Base-by-base conservation (phyloP, 1,284 basidiomycete genomes). In the Moesziomyces aphidis region DNA sequence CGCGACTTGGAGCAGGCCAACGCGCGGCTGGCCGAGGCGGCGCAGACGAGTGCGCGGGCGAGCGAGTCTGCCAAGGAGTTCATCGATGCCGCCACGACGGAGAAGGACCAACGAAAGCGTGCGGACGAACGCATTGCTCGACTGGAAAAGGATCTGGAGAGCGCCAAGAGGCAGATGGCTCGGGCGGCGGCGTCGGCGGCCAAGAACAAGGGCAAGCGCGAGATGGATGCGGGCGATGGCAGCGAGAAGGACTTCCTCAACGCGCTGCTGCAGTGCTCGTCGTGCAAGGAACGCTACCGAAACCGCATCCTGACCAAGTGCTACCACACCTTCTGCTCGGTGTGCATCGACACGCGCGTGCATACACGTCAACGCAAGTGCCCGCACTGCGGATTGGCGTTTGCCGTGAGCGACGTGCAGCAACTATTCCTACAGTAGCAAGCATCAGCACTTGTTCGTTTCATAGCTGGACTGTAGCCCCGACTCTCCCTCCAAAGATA, bases 301-400 rank as follows among this genome's bases (percentile, higher is more conserved):
- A 90, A 91, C 70, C 92, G 93, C 39, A 90, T 95, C 63, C 90
- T 99, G 77, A 92, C 90, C 26, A 95, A 95, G 85, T 99, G 96
- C 87, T 91, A 93, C 89, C 95, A 97, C 85, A 93, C 94, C 0
- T 96, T 97, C 86, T 97, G 95, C 87, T 92, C 92, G 83, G 86
- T 88, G 23, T 90, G 96, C 84, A 89, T 99, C 50, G 95, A 97
- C 76, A 88, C 91, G 26, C 90, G 97, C 42, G 90, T 99, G 77
- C 87, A 92, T 52, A 95, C 93, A 28, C 90, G 96, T 68, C 95
- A 97, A 85, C 91, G 96, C 50, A 97, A 97, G 86, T 99, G 96
- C 85, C 96, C 96, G 19, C 91, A 92, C 22, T 98, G 96, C 85
- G 92, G 92, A 72, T 82, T 93, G 43, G 87, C 89, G 1, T 99